These are phyloP conservation scores for Apophysomyces trapeziformis DNA, from an alignment of 371 early-diverging fungal species.

Conservation along the genomic window DNA sequence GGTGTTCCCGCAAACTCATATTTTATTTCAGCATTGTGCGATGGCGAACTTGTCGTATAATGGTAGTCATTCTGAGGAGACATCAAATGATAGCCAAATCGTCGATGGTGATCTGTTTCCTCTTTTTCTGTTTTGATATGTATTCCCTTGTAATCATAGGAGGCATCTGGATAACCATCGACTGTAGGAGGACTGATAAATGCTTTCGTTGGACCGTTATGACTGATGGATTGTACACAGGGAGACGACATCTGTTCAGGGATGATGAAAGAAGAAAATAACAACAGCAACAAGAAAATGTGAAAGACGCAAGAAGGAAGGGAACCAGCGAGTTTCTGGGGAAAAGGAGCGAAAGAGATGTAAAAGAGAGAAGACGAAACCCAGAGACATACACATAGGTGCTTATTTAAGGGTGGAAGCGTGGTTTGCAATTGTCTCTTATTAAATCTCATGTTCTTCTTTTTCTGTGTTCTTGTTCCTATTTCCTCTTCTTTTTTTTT, in stretches of 20 bases:
- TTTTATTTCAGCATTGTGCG: background rate
- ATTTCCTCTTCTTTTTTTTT: slow-evolving; percentile 11
- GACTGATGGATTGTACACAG: slow-evolving; percentile 21
- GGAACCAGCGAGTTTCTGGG: background rate
- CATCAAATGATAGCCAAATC: background rate
- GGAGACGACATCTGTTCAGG: slow-evolving; percentile 25
- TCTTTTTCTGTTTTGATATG: slow-evolving; percentile 6
- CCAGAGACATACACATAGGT: background rate
- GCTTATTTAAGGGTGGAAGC: slow-evolving; percentile 3
- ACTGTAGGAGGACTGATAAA: slow-evolving; percentile 10
- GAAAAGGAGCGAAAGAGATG: slow-evolving; percentile 14
- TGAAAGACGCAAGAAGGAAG: background rate
- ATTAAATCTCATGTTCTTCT: background rate
- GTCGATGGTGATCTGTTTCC: slow-evolving; percentile 5
- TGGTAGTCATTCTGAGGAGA: background rate
- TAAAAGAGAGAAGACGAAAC: slow-evolving; percentile 9
- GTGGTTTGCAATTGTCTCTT: background rate
- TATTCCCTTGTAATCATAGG: slow-evolving; percentile 9
- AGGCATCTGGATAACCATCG: slow-evolving; percentile 6
- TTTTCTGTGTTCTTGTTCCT: slow-evolving; percentile 4
- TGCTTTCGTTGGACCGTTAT: slow-evolving; percentile 4
- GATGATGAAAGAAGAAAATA: slow-evolving; percentile 1
- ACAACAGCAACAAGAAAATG: slow-evolving; percentile 7
- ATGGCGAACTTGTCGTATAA: background rate
- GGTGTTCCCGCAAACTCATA: slow-evolving; percentile 5